Percentiles rank a stretch among this genome's conserved stretches.
Conservation (phyloP, 306 rosid genomes). For the Phaseolus lunatus region DNA sequence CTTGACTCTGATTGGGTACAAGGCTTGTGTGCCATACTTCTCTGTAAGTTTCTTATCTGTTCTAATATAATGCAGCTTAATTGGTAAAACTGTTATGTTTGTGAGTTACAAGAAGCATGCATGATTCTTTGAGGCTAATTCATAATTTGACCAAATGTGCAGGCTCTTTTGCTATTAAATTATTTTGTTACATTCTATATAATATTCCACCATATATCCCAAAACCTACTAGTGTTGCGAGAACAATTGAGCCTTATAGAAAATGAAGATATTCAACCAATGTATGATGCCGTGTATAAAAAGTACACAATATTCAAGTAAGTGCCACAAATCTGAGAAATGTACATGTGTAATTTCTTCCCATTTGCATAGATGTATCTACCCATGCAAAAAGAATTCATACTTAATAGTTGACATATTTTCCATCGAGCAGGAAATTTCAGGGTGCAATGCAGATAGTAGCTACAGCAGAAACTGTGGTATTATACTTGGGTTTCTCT, state of each 20-base stretch:
- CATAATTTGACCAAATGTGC: slow-evolving; percentile 43
- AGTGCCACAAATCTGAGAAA: slow-evolving; percentile 38
- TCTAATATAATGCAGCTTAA: slow-evolving; percentile 6
- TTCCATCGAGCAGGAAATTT: slow-evolving; percentile 71
- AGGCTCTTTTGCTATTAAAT: slow-evolving; percentile 87
- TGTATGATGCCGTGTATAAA: slow-evolving; percentile 79
- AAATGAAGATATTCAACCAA: slow-evolving; percentile 74
- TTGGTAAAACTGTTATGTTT: slow-evolving; percentile 8
- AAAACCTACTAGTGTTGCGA: slow-evolving; percentile 71
- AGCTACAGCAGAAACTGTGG: slow-evolving; percentile 89
- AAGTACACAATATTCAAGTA: slow-evolving; percentile 97
- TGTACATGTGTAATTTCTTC: slow-evolving; percentile 20
- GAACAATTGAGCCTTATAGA: slow-evolving; percentile 78
- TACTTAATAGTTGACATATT: slow-evolving; percentile 34
- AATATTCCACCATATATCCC: slow-evolving; percentile 89
- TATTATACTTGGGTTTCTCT: slow-evolving; percentile 47
- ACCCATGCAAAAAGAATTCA: slow-evolving; percentile 16
- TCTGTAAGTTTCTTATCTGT: slow-evolving; percentile 63
- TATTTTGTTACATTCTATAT: slow-evolving; percentile 80
- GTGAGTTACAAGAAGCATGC: not conserved
- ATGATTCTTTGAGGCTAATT: slow-evolving; percentile 45
- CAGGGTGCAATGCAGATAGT: slow-evolving; percentile 98
- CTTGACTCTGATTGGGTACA: slow-evolving; percentile 93
- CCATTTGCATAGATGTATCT: not conserved
- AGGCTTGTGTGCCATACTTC: slow-evolving; percentile 92